Base-by-base conservation (phyloP, 129 eudicot genomes). In the Kitagawia praeruptora region DNA sequence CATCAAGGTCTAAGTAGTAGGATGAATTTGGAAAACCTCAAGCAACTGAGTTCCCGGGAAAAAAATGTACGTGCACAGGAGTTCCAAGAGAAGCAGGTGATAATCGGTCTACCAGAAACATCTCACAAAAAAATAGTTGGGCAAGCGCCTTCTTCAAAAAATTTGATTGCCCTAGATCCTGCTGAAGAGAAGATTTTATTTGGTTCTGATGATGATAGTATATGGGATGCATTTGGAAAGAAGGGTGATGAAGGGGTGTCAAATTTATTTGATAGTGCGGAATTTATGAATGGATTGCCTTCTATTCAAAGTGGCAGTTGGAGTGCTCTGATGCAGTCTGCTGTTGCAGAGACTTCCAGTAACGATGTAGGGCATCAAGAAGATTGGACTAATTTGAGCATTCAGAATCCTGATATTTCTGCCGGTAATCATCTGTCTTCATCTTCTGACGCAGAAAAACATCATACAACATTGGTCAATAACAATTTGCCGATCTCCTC, bases 311-410 rank as follows among this genome's bases (percentile, higher is more conserved):
- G 97, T 83, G 98, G 98, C 79, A 91, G 89, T 80, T 93, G 98
- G 98, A 93, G 98, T 80, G 98, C 98, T 83, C 96, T 93, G 47
- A 93, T 93, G 98, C 98, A 93, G 86, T 93, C 98, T 73, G 98
- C 98, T 75, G 98, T 89, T 58, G 97, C 92, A 34, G 98, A 93
- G 89, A 87, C 97, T 56, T 83, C 93, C 70, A 91, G 91, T 77
- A 80, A 80, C 76, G 95, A 87, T 83, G 54, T 74, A 67, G 90
- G 87, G 34, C 27, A 73, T 67, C 96, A 85, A 71, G 97, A 87
- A 82, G 93, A 91, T 71, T 88, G 87, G 90, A 84, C 88, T 58
- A 91, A 88, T 48, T 47, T 85, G 56, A 82, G 78, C 61, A 81
- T 70, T 82, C 92, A 89, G 47, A 87, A 82, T 81, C 84, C 86